Conservation (phyloP, 2,329 filamentous ascomycete genomes). For the Allantophomopsis lycopodina region DNA sequence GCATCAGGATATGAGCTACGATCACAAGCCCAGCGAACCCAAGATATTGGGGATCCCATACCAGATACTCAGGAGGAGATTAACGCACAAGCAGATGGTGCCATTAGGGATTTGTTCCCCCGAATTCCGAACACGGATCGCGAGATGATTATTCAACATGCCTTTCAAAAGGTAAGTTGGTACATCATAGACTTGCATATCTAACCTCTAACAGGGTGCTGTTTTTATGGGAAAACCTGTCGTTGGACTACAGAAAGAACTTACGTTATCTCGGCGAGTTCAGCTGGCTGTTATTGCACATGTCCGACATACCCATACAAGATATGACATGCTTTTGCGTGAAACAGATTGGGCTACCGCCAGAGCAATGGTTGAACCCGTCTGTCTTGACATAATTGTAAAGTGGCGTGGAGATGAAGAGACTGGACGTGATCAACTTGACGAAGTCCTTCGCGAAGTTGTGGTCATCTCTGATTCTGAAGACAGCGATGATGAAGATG, state of each 20-base stretch:
- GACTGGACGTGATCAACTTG: constrained; percentile 51
- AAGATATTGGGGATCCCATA: constrained; percentile 20
- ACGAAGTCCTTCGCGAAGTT: constrained; percentile 52
- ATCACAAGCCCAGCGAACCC: constrained; percentile 21
- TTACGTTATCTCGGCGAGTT: constrained; percentile 46
- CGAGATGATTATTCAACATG: constrained; percentile 44
- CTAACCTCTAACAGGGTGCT: constrained; percentile 25
- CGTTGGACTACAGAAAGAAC: constrained; percentile 40
- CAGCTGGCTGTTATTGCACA: constrained; percentile 53
- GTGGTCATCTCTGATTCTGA: constrained; percentile 39
- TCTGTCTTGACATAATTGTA: constrained; percentile 51
- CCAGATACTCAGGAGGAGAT: constrained; percentile 45
- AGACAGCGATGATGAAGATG: constrained; percentile 9
- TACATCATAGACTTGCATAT: constrained; percentile 1
- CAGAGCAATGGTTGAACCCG: constrained; percentile 43
- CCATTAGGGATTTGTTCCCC: constrained; percentile 49
- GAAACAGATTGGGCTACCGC: constrained; percentile 46
- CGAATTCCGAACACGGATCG: constrained; percentile 52
- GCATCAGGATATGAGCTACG: constrained; percentile 25
- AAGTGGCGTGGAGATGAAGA: constrained; percentile 63
- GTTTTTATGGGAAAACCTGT: constrained; percentile 36
- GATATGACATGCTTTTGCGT: constrained; percentile 46
- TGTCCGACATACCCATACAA: constrained; percentile 52
- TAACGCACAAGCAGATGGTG: constrained; percentile 45
- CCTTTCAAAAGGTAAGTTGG: constrained; percentile 43